Evolutionary conservation across 2,329 filamentous ascomycete species (phyloP).

Genomic region (Trichoderma atroviride): DNA sequence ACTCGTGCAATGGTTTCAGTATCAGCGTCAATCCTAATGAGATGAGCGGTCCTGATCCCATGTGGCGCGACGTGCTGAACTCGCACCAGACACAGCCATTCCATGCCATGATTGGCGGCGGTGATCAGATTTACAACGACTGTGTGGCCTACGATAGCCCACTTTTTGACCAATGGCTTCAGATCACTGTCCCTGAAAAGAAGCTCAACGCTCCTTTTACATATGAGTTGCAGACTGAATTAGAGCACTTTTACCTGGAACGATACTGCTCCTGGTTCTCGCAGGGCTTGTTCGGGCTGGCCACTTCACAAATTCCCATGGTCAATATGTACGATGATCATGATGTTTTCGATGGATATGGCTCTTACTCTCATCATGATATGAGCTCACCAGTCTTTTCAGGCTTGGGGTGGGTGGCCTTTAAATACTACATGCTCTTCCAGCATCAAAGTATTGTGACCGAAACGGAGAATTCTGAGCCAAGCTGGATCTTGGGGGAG

Average conservation of each 20-base stretch:
- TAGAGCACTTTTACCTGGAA: conserved; percentile 86
- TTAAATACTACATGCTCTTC: conserved; percentile 99
- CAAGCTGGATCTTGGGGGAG: conserved; percentile 85
- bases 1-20: conserved; percentile 97
- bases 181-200: conserved; percentile 74
- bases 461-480: conserved; percentile 81
- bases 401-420: conserved; percentile 86
- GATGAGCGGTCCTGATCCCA: conserved; percentile 88
- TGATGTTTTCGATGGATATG: conserved; percentile 87
- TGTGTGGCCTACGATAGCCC: conserved; percentile 72
- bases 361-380: conserved; percentile 88
- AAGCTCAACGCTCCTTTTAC: conserved; percentile 82
- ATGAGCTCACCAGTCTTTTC: conserved; percentile 90
- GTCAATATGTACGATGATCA: conserved; percentile 98
- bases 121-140: conserved; percentile 97
- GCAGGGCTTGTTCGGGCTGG: conserved; percentile 89
- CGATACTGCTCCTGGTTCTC: conserved; percentile 96
- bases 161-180: conserved; percentile 82
- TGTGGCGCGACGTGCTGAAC: conserved; percentile 96
- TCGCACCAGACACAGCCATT: conserved; percentile 89
- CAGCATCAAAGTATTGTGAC: conserved; percentile 87
- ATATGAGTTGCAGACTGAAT: conserved; percentile 79
- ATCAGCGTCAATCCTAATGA: conserved; percentile 73
- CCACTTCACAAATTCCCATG: conserved; percentile 94
- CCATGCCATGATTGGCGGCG: conserved; percentile 97